Conservation (phyloP, 2,329 filamentous ascomycete genomes). For the Diaporthe batatas region DNA sequence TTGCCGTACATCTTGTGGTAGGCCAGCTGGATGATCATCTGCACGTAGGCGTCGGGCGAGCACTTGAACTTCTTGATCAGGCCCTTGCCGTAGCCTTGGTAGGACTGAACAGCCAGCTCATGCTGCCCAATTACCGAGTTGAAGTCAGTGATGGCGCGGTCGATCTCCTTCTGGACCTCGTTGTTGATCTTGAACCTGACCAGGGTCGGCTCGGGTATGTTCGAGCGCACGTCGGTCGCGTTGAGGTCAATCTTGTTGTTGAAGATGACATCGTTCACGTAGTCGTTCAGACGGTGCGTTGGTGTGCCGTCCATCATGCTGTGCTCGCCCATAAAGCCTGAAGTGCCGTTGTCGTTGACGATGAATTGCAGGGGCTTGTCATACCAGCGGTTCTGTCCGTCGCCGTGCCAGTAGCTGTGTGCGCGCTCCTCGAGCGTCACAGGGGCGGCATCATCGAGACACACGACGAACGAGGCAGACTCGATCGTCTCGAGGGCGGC, state of each 20-base stretch:
- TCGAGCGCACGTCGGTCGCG: constrained; percentile 80
- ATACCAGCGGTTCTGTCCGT: constrained; percentile 95
- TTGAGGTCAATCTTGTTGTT: constrained; percentile 94
- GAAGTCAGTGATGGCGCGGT: constrained; percentile 84
- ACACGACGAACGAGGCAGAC: constrained; percentile 90
- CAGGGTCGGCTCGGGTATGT: constrained; percentile 83
- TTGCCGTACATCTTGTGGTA: constrained; percentile 99
- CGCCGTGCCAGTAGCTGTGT: constrained; percentile 97
- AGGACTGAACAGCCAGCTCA: constrained; percentile 93
- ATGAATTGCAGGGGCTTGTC: constrained; percentile 99
- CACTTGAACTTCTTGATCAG: constrained; percentile 99
- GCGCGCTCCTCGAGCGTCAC: constrained; percentile 96
- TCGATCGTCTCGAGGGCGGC: constrained; percentile 85
- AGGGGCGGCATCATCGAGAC: constrained; percentile 90
- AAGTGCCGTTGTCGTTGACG: constrained; percentile 96
- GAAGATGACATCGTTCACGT: constrained; percentile 91
- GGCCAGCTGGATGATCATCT: constrained; percentile 98
- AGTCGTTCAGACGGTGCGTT: constrained; percentile 96
- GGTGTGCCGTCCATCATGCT: constrained; percentile 99
- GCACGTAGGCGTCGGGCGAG: constrained; percentile 96
- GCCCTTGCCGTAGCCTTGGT: constrained; percentile 97
- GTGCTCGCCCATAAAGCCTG: constrained; percentile 98
- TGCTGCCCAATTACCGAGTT: constrained; percentile 84
- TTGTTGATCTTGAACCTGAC: constrained; percentile 84
- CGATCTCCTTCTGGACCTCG: constrained; percentile 82